Evolutionary conservation across 192 early-diverging fungal genomes (phyloP), one percentile per base, ranked within the genome.

Genomic region (Coemansia nantahalensis): DNA sequence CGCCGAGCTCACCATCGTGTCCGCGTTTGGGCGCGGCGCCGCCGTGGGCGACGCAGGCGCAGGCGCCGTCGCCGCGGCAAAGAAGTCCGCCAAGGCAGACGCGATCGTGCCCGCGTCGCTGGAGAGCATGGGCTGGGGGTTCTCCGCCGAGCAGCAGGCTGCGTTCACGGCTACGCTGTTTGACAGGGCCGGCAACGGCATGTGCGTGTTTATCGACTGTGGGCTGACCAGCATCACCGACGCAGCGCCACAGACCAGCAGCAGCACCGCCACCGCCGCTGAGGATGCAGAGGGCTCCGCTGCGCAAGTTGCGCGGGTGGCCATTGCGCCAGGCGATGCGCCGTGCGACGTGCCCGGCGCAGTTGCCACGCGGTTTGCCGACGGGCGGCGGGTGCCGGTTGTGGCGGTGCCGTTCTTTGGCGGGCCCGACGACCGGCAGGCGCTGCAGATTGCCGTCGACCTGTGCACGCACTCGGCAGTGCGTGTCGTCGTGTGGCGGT

Each of bases 401-500:
- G 69, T 94, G 19, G 70, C 91, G 4, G 80, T 93, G 17, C 81
- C 84, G 14, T 87, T 89, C 59, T 59, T 85, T 40, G 90, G 90
- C 13, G 82, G 85, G 2, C 41, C 56, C 2, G 92, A 94, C 52
- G 90, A 93, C 67, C 78, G 43, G 9, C 82, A 84, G 30, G 82
- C 83, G 0, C 62, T 82, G 22, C 74, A 75, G 4, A 47, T 92
- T 22, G 80, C 73, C 0, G 21, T 71, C 59, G 49, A 78, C 26
- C 58, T 73, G 41, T 73, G 70, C 48, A 66, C 63, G 13, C 73
- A 70, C 35, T 65, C 78, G 8, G 52, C 58, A 2, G 81, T 77
- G 5, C 71, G 72, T 44, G 79, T 86, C 3, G 62, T 78, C 1
- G 62, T 86, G 3, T 58, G 82, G 46, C 74, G 80, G 36, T 54